Base-by-base conservation (phyloP, 2,329 filamentous ascomycete species). In the Aspergillus unguis region DNA sequence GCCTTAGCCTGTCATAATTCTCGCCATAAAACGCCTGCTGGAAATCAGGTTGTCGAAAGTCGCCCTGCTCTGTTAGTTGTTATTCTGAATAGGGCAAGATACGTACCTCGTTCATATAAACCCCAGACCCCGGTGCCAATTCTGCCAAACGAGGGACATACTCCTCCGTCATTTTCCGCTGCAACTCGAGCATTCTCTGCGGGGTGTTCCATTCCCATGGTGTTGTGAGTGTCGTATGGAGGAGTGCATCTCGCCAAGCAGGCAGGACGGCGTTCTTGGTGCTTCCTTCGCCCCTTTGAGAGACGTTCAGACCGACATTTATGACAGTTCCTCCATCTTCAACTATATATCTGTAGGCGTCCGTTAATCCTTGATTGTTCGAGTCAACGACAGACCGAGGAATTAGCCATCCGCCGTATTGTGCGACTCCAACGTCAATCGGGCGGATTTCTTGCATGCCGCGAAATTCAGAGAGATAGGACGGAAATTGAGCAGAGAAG, bases 201-300 rank as follows among this genome's bases (percentile, higher is more conserved):
- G 57, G 53, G 1, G 66, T 65, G 11, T 65, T 62, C 59, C 68
- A 73, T 50, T 71, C 62, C 70, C 71, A 75, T 0, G 68, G 68
- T 1, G 69, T 71, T 1, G 64, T 65, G 40, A 74, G 54, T 27
- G 66, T 61, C 2, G 65, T 65, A 44, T 60, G 61, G 8, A 74
- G 77, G 48, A 80, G 79, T 33, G 70, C 58, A 1, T 72, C 64
- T 4, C 75, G 64, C 73, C 73, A 76, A 6, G 66, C 71, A 6
- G 74, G 73, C 17, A 72, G 64, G 2, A 77, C 72, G 0, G 74
- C 61, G 46, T 77, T 76, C 43, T 70, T 50, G 1, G 68, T 65
- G 80, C 80, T 61, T 9, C 67, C 67, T 9, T 62, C 62, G 0
- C 69, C 58, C n/a, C 63, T 59, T 3, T 0, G 67, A 48, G 71